These are phyloP conservation scores for Colletotrichum sublineola DNA, from an alignment of 2,329 filamentous ascomycete species.

Conservation along the genomic window DNA sequence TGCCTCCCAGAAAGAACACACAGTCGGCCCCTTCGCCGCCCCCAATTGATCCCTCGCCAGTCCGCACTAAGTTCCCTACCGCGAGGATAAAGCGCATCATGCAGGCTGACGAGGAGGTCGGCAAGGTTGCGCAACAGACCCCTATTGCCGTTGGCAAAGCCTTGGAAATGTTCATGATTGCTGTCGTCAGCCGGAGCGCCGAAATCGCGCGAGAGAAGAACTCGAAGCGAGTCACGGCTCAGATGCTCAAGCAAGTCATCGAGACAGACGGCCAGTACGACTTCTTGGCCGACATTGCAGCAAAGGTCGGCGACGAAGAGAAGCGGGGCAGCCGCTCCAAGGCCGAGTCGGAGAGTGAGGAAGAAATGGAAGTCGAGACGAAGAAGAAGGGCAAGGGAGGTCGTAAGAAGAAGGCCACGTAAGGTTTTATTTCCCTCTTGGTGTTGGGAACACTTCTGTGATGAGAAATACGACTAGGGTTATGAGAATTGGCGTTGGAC, in stretches of 20 bases:
- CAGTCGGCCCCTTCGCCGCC: constrained; percentile 54
- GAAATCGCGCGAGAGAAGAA: constrained; percentile 84
- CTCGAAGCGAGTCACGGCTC: constrained; percentile 89
- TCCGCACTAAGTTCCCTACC: constrained; percentile 96
- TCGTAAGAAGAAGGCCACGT: constrained; percentile 63
- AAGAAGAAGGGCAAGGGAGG: constrained; percentile 63
- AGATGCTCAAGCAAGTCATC: constrained; percentile 93
- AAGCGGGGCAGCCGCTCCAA: constrained; percentile 61
- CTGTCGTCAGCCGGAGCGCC: constrained; percentile 89
- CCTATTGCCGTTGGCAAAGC: constrained; percentile 97
- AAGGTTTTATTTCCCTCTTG: constrained; percentile 1
- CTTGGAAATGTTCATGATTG: constrained; percentile 97
- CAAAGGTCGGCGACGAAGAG: constrained; percentile 77
- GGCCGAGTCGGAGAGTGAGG: constrained; percentile 66
- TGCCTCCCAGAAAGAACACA: constrained; percentile 57
- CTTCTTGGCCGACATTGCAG: constrained; percentile 91
- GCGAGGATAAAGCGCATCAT: constrained; percentile 99
- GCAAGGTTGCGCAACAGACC: constrained; percentile 97
- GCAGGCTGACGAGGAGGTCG: constrained; percentile 98
- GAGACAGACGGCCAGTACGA: constrained; percentile 93
- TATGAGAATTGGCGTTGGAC: constrained; percentile 45
- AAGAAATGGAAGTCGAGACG: constrained; percentile 61
- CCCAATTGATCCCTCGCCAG: constrained; percentile 73
- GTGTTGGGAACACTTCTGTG: constrained; percentile 16
- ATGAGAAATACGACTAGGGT: constrained; percentile 41